Evolutionary conservation across 164 flowering plant genomes (phyloP), one percentile per base, ranked within the genome.

Genomic region (Annona cherimola): DNA sequence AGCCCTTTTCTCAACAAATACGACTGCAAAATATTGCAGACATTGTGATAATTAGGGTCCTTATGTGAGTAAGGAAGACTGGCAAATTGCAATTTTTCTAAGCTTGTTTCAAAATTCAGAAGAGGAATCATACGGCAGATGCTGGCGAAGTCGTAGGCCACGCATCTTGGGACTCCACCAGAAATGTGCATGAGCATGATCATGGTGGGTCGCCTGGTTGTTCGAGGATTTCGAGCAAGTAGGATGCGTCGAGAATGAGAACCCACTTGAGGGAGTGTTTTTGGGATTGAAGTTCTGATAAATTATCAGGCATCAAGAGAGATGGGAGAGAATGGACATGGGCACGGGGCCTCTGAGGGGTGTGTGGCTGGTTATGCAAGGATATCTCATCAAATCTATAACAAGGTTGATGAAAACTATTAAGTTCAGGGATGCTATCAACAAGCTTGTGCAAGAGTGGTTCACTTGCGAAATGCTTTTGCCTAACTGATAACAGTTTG

Each of bases 71-170:
- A n/a, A n/a, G n/a, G n/a, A n/a, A n/a, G n/a, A n/a, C n/a, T n/a
- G n/a, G n/a, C n/a, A n/a, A n/a, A n/a, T n/a, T n/a, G n/a, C n/a
- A n/a, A n/a, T n/a, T n/a, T n/a, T n/a, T n/a, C n/a, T n/a, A n/a
- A n/a, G n/a, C n/a, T n/a, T n/a, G n/a, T n/a, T n/a, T n/a, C n/a
- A n/a, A n/a, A n/a, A 89, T 95, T 73, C 87, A 80, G 84, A 85
- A 78, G 80, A 82, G 92, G 76, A 95, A 91, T 71, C 99, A 90
- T 73, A 89, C 86, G 11, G 64, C 60, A 85, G 76, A 93, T 95
- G 99, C 71, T 95, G 80, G 90, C 79, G 0, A 74, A 85, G 69
- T 84, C 94, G 0, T 95, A 98, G 98, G 96, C 90, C 46, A 95
- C 99, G 0, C 44, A 79, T 68, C 89, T 84, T 11, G 98, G 99